These are phyloP conservation scores for Spergularia azorica DNA, from an alignment of 179 eudicot genomes.

Conservation along the genomic window DNA sequence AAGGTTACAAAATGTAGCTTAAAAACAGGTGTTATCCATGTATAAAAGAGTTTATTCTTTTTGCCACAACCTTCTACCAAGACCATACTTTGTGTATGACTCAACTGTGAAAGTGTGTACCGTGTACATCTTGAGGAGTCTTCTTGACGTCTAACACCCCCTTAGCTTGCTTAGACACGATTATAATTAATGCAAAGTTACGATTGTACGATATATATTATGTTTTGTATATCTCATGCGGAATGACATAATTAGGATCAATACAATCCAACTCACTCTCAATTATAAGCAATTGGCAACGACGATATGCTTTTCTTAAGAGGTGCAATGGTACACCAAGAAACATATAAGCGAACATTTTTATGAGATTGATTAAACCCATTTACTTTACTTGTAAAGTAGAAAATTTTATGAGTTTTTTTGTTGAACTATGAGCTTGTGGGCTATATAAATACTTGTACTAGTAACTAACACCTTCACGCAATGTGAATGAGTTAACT, in stretches of 20 bases:
- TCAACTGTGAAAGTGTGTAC: too few species aligned
- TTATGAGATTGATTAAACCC: conserved; percentile 11
- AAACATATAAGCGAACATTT: background rate
- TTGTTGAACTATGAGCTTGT: background rate
- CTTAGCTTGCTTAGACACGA: too few species aligned
- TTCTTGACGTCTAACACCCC: too few species aligned
- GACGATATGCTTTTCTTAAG: background rate
- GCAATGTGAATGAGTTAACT: background rate
- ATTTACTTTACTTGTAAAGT: background rate
- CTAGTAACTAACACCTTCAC: background rate
- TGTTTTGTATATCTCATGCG: conserved; percentile 12
- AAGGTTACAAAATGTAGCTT: too few species aligned
- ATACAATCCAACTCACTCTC: conserved; percentile 25
- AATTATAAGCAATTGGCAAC: conserved; percentile 14
- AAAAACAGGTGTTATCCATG: too few species aligned
- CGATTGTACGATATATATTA: background rate
- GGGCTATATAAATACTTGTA: background rate
- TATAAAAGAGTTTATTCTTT: too few species aligned
- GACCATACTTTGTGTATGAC: too few species aligned
- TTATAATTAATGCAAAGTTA: background rate
- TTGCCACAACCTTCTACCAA: too few species aligned
- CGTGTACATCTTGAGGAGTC: too few species aligned
- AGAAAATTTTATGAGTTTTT: background rate
- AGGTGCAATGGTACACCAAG: conserved; percentile 16
- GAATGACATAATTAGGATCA: conserved; percentile 27